Evolutionary conservation across 2,329 filamentous ascomycete genomes (phyloP), one percentile per base, ranked within the genome.

Genomic region (Diplodia seriata): DNA sequence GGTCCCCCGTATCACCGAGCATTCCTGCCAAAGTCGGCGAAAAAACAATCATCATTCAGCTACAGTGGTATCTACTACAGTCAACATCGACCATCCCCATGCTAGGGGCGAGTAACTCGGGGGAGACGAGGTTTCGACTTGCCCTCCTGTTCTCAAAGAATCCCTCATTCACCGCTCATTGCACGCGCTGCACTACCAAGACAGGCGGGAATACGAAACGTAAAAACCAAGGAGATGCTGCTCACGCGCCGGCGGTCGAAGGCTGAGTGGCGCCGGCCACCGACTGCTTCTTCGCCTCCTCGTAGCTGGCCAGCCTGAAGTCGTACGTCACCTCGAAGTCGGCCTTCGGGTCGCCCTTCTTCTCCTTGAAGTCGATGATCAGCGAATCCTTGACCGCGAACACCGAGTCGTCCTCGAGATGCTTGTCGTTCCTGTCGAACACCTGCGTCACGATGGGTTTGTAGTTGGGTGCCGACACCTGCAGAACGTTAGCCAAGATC

Each of bases 371-470:
- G 63, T 88, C 85, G 12, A 88, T 86, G 43, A 87, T 73, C 61
- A 89, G 73, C 15, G 82, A 84, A 68, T 88, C 85, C 74, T 88
- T 88, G 59, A 87, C 86, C 0, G 86, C 86, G 71, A 88, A 88
- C 0, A 87, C 86, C 0, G 84, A 82, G 71, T 88, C 86, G 68
- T 87, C 81, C 20, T 81, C 80, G 53, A 92, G 81, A 72, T 91
- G 89, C 70, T 85, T 83, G 77, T 89, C 87, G 70, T 86, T 83
- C 68, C 83, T 81, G 76, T 93, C 90, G 75, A 93, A 94, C 67
- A 95, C 88, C 77, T 95, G 91, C 1, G 91, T 93, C 0, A 89
- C 90, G 57, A 96, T 84, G 0, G 89, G 83, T 73, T 88, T 90
- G 81, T 90, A 89, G 8, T 85, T 85, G 1, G 85, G 82, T 14